Conservation (phyloP, 2,329 filamentous ascomycete species). For the Nemania abortiva region DNA sequence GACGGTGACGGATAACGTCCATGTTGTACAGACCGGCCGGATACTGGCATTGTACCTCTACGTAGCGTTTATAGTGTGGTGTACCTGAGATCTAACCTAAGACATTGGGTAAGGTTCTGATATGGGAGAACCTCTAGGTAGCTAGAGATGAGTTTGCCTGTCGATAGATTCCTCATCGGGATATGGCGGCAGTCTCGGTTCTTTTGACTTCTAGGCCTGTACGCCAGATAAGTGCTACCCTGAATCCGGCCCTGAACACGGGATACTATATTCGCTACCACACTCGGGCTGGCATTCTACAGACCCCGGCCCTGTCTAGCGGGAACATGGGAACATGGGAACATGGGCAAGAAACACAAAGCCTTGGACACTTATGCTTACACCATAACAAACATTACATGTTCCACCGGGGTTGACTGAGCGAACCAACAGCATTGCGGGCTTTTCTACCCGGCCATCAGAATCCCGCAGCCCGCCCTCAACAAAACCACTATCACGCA, state of each 20-base stretch:
- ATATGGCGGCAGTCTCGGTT: slow-evolving; percentile 34
- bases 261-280: slow-evolving; percentile 19
- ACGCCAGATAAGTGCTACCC: slow-evolving; percentile 12
- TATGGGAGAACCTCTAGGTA: background rate
- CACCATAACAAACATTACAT: slow-evolving; percentile 2
- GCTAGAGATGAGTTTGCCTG: background rate
- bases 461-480: background rate
- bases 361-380: slow-evolving; percentile 8
- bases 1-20: slow-evolving; percentile 3
- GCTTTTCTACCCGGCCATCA: slow-evolving; percentile 5
- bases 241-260: slow-evolving; percentile 20
- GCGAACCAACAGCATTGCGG: slow-evolving; percentile 7
- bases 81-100: background rate
- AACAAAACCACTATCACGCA: background rate
- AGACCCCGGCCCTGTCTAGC: slow-evolving; percentile 13
- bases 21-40: background rate
- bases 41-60: background rate
- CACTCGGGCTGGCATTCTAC: slow-evolving; percentile 3
- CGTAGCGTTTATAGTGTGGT: background rate
- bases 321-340: slow-evolving; percentile 17
- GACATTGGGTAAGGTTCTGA: background rate
- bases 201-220: slow-evolving; percentile 5
- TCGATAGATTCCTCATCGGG: slow-evolving; percentile 27
- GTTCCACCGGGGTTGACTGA: background rate
- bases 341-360: slow-evolving; percentile 7